phyloP scores from a whole-genome alignment of 2,329 filamentous ascomycete species.

The Fusarium lyarnte region DNA sequence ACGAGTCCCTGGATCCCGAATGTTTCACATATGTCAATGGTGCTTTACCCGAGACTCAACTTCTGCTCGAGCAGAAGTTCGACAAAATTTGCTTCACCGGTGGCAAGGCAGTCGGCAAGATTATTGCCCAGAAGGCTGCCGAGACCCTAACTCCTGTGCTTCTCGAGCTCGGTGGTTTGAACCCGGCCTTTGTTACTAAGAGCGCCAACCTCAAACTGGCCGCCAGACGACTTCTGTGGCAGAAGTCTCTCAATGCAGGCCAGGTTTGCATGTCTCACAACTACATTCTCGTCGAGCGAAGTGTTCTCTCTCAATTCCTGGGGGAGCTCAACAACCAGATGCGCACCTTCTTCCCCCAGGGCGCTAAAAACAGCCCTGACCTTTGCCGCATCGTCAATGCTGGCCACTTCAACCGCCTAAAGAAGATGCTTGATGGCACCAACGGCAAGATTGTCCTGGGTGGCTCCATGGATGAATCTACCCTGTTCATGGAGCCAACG shows the following conservation, averaged over 20 bases:
- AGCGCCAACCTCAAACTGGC: conserved; percentile 82
- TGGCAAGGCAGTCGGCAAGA: conserved; percentile 78
- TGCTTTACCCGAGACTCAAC: conserved; percentile 79
- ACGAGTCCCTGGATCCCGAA: conserved; percentile 77
- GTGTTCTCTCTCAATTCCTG: conserved; percentile 76
- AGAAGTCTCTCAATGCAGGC: conserved; percentile 85
- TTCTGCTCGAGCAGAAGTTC: conserved; percentile 88
- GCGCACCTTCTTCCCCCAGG: conserved; percentile 84
- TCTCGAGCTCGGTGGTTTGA: conserved; percentile 89
- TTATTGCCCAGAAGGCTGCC: conserved; percentile 90
- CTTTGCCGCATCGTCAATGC: conserved; percentile 84
- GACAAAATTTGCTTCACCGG: conserved; percentile 99
- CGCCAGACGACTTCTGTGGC: conserved; percentile 87
- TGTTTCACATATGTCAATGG: conserved; percentile 86
- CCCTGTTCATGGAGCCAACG: conserved; percentile 90
- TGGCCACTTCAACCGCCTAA: conserved; percentile 81
- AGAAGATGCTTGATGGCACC: conserved; percentile 87
- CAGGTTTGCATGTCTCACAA: conserved; percentile 95
- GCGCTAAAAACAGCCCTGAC: conserved; percentile 80
- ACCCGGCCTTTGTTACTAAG: conserved; percentile 91
- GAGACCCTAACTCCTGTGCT: conserved; percentile 86
- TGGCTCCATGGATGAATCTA: conserved; percentile 80
- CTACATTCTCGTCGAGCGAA: conserved; percentile 85
- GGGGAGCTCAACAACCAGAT: conserved; percentile 76
- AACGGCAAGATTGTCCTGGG: conserved; percentile 88